These are phyloP conservation scores for Backusella westeae DNA, from an alignment of 192 early-diverging fungal species.

Conservation along the genomic window DNA sequence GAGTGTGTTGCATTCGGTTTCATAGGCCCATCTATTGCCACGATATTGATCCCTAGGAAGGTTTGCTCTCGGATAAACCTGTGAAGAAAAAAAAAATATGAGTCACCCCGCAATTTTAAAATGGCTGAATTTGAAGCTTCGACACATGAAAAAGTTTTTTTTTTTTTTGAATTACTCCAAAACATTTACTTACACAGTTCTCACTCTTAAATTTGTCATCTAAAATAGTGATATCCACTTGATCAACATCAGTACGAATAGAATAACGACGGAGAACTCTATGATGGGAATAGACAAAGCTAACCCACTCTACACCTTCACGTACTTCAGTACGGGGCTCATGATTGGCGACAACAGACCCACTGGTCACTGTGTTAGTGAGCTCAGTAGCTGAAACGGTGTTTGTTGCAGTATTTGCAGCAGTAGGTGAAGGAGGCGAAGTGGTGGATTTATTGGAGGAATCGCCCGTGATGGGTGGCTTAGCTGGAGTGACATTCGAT, in stretches of 20 bases:
- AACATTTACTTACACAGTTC: constrained; percentile 64
- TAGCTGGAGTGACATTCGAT: background rate
- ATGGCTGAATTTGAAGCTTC: background rate
- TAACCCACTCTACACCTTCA: constrained; percentile 67
- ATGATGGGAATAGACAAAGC: constrained; percentile 68
- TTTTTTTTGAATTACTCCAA: constrained; percentile 1
- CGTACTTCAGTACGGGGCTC: constrained; percentile 34
- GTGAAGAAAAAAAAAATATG: background rate
- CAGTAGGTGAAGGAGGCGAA: background rate
- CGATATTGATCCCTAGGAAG: constrained; percentile 57
- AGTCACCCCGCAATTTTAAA: constrained; percentile 5
- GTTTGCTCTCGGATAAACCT: constrained; percentile 76
- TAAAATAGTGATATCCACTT: constrained; percentile 44
- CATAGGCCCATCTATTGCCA: constrained; percentile 86
- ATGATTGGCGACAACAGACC: constrained; percentile 12
- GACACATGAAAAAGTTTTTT: background rate
- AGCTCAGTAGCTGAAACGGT: background rate
- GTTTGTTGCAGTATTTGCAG: background rate
- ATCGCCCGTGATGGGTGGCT: background rate
- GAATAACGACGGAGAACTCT: constrained; percentile 57
- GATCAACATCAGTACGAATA: constrained; percentile 75
- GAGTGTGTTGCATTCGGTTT: constrained; percentile 81
- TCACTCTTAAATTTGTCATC: constrained; percentile 57
- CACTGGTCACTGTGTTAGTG: constrained; percentile 8
- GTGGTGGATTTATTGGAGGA: background rate